phyloP scores from a whole-genome alignment of 805 yeast genomes.

The Candida ponderosae region DNA sequence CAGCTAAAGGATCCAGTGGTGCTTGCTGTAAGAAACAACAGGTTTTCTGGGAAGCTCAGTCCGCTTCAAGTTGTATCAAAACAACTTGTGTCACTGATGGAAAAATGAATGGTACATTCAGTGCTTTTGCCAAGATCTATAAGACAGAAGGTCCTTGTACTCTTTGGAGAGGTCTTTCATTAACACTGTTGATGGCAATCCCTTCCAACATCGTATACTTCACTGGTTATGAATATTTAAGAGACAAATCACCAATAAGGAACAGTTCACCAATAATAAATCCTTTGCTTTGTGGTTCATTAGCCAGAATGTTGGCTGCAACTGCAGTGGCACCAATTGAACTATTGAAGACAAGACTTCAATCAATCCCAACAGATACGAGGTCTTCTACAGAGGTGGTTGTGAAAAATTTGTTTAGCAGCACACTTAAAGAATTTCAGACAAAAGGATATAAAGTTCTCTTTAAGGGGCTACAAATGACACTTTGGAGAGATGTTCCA shows the following conservation, averaged over 20 bases:
- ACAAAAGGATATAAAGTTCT: constrained; percentile 54
- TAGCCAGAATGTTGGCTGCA: constrained; percentile 79
- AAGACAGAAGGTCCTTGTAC: constrained; percentile 68
- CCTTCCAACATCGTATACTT: constrained; percentile 93
- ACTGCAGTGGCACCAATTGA: constrained; percentile 84
- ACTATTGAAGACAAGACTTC: constrained; percentile 78
- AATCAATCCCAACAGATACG: constrained; percentile 62
- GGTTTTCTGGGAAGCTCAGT: constrained; percentile 22
- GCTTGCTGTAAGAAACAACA: constrained; percentile 27
- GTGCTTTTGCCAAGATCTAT: constrained; percentile 62
- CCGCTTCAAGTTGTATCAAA: constrained; percentile 9
- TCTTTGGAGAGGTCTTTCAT: constrained; percentile 82
- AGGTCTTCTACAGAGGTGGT: constrained; percentile 22
- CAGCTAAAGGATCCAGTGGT: constrained; percentile 22
- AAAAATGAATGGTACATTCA: constrained; percentile 57
- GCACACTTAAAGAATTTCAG: constrained; percentile 42
- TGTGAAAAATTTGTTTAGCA: constrained; percentile 41
- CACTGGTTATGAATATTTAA: constrained; percentile 82
- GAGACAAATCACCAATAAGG: constrained; percentile 62
- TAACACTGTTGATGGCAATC: constrained; percentile 80
- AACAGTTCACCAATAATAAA: constrained; percentile 34
- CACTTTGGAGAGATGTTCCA: constrained; percentile 96
- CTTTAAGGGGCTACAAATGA: constrained; percentile 79
- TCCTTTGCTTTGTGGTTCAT: constrained; percentile 79
- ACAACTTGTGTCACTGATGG: constrained; percentile 23